These are phyloP conservation scores for Naganishia randhawae DNA, from an alignment of 768 basidiomycete species.

Conservation along the genomic window DNA sequence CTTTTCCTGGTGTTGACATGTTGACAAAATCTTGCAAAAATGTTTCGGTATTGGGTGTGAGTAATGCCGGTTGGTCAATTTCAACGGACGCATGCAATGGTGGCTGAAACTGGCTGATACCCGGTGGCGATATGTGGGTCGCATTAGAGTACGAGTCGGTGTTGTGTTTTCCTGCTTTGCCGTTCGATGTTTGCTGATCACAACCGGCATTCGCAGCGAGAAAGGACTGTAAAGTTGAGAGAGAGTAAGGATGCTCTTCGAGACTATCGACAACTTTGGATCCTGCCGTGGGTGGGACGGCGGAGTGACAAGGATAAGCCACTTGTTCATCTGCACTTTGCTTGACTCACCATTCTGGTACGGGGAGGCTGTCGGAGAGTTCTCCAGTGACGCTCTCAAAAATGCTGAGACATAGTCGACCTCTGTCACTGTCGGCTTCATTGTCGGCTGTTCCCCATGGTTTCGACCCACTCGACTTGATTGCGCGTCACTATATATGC, in stretches of 20 bases:
- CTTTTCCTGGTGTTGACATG: background rate
- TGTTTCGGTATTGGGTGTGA: slow-evolving; percentile 5
- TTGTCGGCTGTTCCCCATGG: background rate
- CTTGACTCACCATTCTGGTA: background rate
- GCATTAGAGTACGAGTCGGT: background rate
- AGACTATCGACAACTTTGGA: background rate
- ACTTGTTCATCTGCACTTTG: background rate
- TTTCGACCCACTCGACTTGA: background rate
- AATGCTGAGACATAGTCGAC: background rate
- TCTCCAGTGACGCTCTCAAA: background rate
- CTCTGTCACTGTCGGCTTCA: background rate
- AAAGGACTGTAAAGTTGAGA: background rate
- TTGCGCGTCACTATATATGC: background rate
- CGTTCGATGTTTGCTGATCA: background rate
- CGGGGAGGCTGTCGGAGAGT: background rate
- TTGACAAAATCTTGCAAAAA: slow-evolving; percentile 3
- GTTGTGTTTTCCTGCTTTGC: background rate
- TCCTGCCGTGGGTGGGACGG: background rate
- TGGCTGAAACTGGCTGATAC: background rate
- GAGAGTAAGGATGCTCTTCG: background rate
- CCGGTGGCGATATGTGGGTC: background rate
- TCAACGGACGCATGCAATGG: background rate
- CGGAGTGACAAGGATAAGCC: background rate
- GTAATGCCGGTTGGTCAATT: background rate
- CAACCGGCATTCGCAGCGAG: background rate